These are phyloP conservation scores for Ceratobasidium sp. DNA, from an alignment of 1,284 basidiomycete species.

Conservation along the genomic window DNA sequence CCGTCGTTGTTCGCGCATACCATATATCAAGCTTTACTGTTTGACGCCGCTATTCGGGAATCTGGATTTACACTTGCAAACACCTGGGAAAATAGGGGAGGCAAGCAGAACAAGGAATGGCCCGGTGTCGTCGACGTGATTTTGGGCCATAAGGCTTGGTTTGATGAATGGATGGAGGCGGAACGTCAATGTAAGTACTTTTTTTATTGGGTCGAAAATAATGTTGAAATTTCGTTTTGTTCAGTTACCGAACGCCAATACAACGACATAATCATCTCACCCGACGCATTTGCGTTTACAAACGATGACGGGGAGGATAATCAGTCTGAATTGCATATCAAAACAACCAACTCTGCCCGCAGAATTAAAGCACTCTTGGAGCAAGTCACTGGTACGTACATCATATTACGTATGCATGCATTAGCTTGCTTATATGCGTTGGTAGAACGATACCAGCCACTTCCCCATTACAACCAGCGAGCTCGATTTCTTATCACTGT, in stretches of 20 bases:
- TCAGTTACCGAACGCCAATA: constrained; percentile 85
- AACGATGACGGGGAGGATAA: constrained; percentile 73
- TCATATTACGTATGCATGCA: neutral
- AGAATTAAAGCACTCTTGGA: constrained; percentile 87
- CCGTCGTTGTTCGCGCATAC: constrained; percentile 94
- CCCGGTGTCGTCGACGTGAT: constrained; percentile 86
- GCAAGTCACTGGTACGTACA: constrained; percentile 81
- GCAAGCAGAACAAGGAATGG: constrained; percentile 64
- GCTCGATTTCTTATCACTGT: constrained; percentile 86
- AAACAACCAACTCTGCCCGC: constrained; percentile 83
- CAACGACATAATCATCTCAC: constrained; percentile 81
- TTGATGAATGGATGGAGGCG: constrained; percentile 88
- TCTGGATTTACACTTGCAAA: constrained; percentile 76
- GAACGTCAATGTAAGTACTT: constrained; percentile 83
- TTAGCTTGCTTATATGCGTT: constrained; percentile 37
- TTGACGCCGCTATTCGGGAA: constrained; percentile 87
- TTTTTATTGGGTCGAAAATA: constrained; percentile 18
- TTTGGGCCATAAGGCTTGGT: constrained; percentile 88
- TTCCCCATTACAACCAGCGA: constrained; percentile 83
- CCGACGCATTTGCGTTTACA: constrained; percentile 90
- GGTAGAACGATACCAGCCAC: constrained; percentile 88
- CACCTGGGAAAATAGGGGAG: constrained; percentile 61
- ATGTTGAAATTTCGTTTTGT: neutral
- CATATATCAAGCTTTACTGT: constrained; percentile 90
- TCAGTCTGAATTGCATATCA: constrained; percentile 63